Base-by-base conservation (phyloP, 1,139 yeast species). In the Blastobotrys arbuscula region DNA sequence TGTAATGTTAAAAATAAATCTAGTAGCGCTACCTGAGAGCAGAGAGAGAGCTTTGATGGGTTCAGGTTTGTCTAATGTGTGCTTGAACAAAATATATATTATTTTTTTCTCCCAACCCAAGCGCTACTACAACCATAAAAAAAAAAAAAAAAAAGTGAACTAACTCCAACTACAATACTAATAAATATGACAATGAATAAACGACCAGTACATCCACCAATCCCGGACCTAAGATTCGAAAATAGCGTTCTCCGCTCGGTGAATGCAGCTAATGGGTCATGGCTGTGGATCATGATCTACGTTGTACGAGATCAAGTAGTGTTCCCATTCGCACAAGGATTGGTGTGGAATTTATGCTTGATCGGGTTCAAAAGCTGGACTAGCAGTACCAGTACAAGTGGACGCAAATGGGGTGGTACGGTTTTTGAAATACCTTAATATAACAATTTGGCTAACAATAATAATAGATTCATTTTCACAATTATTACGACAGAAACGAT, bases 251-350 rank as follows among this genome's bases (percentile, higher is more conserved):
- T 58, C 13, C 52, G 59, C 24, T 54, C 69, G 1, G 59, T 69
- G 4, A 59, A 62, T 1, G 56, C 60, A 2, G 69, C 70, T 1
- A 50, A 60, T 15, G 69, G 67, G 3, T 56, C 61, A 24, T 51
- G 56, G 59, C 45, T 55, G 45, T 54, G 58, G 53, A 53, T 63
- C 13, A 53, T 54, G 4, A 49, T 56, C 26, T 57, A 67, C 34
- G 65, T 70, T 2, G 9, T 70, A 13, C 59, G 66, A 12, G 70
- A 68, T 54, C 74, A 70, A 55, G 53, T 68, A 33, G 16, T 67
- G 28, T 56, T 63, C 48, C 74, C 72, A 0, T 54, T 70, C 4
- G 57, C 73, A 1, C 86, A 81, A 55, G 86, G 86, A 7, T 67
- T 78, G 19, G 53, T 71, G 13, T 72, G 77, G 71, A 72, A 80